Conservation (phyloP, 306 rosid genomes). For the Albizia julibrissin region DNA sequence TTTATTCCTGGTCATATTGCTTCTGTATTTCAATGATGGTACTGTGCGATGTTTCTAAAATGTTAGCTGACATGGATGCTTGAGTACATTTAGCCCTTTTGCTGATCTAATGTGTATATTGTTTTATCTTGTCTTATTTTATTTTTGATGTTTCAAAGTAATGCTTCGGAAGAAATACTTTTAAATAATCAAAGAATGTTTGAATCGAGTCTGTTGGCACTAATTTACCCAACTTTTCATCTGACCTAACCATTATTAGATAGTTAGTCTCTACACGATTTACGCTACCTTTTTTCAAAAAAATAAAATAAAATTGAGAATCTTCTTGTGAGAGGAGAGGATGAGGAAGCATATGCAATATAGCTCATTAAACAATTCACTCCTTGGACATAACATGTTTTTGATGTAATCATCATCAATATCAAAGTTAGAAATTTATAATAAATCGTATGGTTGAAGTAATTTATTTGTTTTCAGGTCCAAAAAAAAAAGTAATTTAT, state of each 20-base stretch:
- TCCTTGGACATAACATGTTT: not conserved
- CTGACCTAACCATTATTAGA: not conserved
- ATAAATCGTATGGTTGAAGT: not conserved
- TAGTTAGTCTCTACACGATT: no score
- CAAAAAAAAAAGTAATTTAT: not conserved
- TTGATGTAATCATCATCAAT: not conserved
- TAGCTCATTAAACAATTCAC: not conserved
- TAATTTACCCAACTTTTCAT: not conserved
- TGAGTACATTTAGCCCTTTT: not conserved
- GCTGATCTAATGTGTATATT: not conserved
- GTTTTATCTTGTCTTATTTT: not conserved
- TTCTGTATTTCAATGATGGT: slow-evolving; percentile 1
- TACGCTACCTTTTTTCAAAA: no score
- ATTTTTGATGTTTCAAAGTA: not conserved
- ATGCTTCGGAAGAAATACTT: not conserved
- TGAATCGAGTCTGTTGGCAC: not conserved
- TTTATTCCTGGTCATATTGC: not conserved
- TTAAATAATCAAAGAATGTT: not conserved
- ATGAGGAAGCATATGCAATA: not conserved
- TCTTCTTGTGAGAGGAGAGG: not conserved
- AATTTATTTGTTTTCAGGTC: not conserved
- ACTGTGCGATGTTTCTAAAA: not conserved
- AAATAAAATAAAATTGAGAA: no score
- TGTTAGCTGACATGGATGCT: not conserved
- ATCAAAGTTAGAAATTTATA: not conserved